These are phyloP conservation scores for Lantana camara DNA, from an alignment of 257 asterid genomes.

Conservation along the genomic window DNA sequence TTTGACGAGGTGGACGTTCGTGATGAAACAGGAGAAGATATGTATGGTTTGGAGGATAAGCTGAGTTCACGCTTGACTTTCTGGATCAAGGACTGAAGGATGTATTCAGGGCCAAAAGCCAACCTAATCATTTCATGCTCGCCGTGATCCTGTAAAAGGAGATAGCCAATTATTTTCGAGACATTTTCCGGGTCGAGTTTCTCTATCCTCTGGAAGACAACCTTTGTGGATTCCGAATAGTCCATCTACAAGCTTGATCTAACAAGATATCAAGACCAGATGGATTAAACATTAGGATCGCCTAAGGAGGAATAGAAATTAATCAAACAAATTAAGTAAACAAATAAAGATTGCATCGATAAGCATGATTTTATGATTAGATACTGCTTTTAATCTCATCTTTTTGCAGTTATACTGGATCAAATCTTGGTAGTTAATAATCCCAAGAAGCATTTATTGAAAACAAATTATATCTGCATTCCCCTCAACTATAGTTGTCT, in stretches of 20 bases:
- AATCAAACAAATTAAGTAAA: background rate
- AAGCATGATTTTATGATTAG: background rate
- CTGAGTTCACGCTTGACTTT: constrained; percentile 14
- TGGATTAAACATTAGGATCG: no score
- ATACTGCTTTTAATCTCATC: background rate
- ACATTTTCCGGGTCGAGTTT: constrained; percentile 33
- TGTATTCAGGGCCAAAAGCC: constrained; percentile 26
- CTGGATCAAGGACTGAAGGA: constrained; percentile 17
- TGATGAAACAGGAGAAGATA: background rate
- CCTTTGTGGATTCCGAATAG: constrained; percentile 26
- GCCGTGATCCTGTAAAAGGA: constrained; percentile 16
- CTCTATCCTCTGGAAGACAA: constrained; percentile 29
- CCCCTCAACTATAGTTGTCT: constrained; percentile 2
- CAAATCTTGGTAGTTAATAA: background rate
- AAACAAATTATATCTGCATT: background rate
- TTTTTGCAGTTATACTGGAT: background rate
- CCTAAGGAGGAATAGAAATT: no score
- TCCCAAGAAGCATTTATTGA: background rate
- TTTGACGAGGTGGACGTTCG: background rate
- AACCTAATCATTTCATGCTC: constrained; percentile 31
- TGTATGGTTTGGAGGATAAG: background rate
- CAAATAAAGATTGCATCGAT: constrained; percentile 5
- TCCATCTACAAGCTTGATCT: constrained; percentile 33
- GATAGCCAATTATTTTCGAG: constrained; percentile 24
- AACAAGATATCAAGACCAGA: background rate